Evolutionary conservation across 441 rosid species (phyloP).

Genomic region (Capsella rubella): DNA sequence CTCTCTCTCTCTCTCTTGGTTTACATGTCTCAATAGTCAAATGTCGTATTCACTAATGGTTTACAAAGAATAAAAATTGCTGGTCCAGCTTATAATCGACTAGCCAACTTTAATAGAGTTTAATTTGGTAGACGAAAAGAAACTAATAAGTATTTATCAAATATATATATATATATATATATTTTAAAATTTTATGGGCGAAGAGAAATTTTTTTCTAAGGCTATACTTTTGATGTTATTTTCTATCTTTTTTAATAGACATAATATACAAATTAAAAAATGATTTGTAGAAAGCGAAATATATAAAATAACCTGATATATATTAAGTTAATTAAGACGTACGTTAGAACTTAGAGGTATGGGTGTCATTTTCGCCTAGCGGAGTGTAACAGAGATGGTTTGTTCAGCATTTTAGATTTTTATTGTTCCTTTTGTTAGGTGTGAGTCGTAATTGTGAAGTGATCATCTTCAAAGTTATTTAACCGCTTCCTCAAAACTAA

Average conservation of each 20-base stretch:
- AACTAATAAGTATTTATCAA: no score
- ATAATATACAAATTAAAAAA: background rate
- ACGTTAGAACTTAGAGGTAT: background rate
- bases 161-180: no score
- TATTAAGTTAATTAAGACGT: conserved; percentile 18
- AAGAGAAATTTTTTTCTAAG: background rate
- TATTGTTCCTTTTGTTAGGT: conserved; percentile 19
- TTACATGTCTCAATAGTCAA: conserved; percentile 13
- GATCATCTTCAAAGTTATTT: background rate
- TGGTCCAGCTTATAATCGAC: conserved; percentile 23
- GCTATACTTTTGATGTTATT: background rate
- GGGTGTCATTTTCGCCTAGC: conserved; percentile 34
- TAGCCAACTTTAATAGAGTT: conserved; percentile 9
- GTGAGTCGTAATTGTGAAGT: conserved; percentile 39
- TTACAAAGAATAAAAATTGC: background rate
- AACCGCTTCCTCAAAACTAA: background rate
- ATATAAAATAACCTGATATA: background rate
- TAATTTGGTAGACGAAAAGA: background rate
- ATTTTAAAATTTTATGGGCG: background rate
- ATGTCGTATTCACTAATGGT: conserved; percentile 9
- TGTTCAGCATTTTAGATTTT: conserved; percentile 17
- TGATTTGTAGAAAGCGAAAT: conserved; percentile 6
- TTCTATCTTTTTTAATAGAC: background rate
- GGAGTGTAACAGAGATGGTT: conserved; percentile 28
- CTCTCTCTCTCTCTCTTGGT: background rate